Evolutionary conservation across 192 early-diverging fungal species (phyloP), one percentile per base, ranked within the genome.

Genomic region (Mortierella claussenii): DNA sequence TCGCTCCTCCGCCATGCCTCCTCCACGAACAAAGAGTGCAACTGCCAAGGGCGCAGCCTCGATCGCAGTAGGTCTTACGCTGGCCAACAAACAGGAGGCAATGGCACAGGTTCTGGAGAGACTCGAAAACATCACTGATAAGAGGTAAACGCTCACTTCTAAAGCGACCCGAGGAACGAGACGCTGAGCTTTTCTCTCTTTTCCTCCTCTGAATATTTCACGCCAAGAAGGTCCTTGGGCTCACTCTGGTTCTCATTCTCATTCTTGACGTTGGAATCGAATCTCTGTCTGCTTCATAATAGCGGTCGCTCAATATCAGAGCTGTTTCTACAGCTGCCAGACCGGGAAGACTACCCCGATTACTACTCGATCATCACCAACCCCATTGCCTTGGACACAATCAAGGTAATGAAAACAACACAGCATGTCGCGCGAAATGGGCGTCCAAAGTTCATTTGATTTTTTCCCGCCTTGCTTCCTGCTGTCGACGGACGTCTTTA

Each of bases 321-420:
- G 4, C 33, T 80, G 21, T 81, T 83, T 45, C 31, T 81, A 40
- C 61, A 82, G 43, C 54, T 82, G 21, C 83, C 83, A 2, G 66
- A 76, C 43, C 80, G 68, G 10, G 55, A 65, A 10, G 59, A 76
- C 13, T 85, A 82, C 31, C 79, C 81, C 34, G 83, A 85, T 45
- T 85, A 85, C 50, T 85, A 81, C 51, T 46, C 63, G 26, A 47
- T 69, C 52, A 87, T 89, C 49, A 82, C 85, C 42, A 36, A 64
- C 2, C 86, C 83, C 3, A 85, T 88, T 42, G 80, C 85, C 18
- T 43, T 88, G 11, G 78, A 85, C 32, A 79, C 65, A 8, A 84
- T 81, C 28, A 62, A 69, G 55, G 83, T 81, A 79, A 24, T 45
- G 43, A n/a, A n/a, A n/a, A n/a, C n/a, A n/a, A n/a, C n/a, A n/a